Conservation (phyloP, 2,329 filamentous ascomycete genomes). For the Zelopaecilomyces penicillatus region DNA sequence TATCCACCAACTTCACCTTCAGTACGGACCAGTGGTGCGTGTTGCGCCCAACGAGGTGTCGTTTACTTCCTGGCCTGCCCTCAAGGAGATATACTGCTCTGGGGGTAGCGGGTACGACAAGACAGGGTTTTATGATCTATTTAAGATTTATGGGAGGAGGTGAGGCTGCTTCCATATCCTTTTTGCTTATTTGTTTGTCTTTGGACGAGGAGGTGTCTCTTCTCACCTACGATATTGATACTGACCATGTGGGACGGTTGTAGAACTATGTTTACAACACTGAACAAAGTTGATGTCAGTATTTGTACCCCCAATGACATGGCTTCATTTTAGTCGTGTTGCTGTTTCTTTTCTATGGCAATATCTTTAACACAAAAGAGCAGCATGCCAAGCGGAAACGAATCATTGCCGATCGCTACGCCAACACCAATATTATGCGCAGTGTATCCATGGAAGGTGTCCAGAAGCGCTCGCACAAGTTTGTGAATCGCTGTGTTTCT, state of each 20-base stretch:
- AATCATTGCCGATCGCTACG: conserved; percentile 57
- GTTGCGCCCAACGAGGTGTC: conserved; percentile 51
- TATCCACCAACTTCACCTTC: conserved; percentile 45
- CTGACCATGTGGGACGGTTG: neutral
- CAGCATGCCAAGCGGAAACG: conserved; percentile 57
- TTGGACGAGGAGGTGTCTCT: neutral
- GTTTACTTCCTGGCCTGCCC: conserved; percentile 45
- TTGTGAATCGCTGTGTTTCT: conserved; percentile 43
- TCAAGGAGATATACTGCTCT: conserved; percentile 56
- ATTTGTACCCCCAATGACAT: neutral
- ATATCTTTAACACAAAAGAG: too few relatives aligned
- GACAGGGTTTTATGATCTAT: conserved; percentile 55
- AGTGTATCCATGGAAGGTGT: conserved; percentile 48
- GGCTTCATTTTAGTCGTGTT: neutral
- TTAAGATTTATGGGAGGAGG: conserved; percentile 49
- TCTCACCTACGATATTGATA: neutral
- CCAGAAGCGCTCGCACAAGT: conserved; percentile 44
- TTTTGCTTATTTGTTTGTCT: neutral
- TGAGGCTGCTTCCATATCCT: conserved; percentile 20
- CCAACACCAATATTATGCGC: conserved; percentile 58
- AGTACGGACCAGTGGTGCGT: conserved; percentile 50
- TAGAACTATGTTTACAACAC: conserved; percentile 52
- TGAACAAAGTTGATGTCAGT: conserved; percentile 45
- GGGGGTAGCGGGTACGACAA: conserved; percentile 57
- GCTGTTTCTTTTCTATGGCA: conserved; percentile 1